A percentile compares a stretch with the other conserved stretches of the same genome.
phyloP scores from a whole-genome alignment of 129 eudicot species.

The Daucus carota region DH1_v3.0 NC_030384.2:44590501-44591000 shows the following conservation, averaged over 20 bases:
- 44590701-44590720: not conserved
- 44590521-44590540: not conserved
- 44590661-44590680: conserved; percentile 1
- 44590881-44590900: no score
- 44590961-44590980: not conserved
- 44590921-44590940: not conserved
- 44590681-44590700: not conserved
- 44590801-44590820: not conserved
- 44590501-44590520: not conserved
- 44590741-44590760: not conserved
- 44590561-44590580: not conserved
- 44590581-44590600: not conserved
- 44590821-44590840: not conserved
- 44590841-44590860: not conserved
- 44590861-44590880: not conserved
- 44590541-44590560: not conserved
- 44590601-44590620: not conserved
- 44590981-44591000: not conserved
- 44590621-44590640: not conserved
- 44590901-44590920: no score
- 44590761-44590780: not conserved
- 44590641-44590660: not conserved
- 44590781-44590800: not conserved
- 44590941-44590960: not conserved
- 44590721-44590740: not conserved